phyloP scores from a whole-genome alignment of 1,284 basidiomycete species.

The Kwoniella shivajii region DNA sequence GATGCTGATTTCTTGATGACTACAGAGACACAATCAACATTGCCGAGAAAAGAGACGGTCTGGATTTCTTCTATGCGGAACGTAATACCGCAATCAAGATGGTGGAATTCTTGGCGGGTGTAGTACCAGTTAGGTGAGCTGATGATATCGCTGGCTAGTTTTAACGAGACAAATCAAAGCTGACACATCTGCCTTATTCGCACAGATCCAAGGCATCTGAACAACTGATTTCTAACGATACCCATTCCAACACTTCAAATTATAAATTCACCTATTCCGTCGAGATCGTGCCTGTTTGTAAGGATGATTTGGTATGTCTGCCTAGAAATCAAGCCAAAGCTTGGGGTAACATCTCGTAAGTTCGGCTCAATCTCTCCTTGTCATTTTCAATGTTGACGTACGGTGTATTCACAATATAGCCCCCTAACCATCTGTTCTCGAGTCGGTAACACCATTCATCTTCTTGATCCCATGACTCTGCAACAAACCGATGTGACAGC shows the following conservation, averaged over 20 bases:
- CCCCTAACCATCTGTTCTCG: slow-evolving; percentile 86
- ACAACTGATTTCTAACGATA: slow-evolving; percentile 89
- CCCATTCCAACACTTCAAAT: slow-evolving; percentile 88
- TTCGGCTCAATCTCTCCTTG: neutral
- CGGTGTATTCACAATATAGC: too few relatives aligned
- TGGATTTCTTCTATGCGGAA: slow-evolving; percentile 95
- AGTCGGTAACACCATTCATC: slow-evolving; percentile 86
- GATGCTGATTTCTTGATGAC: slow-evolving; percentile 5
- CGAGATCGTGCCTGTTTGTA: slow-evolving; percentile 95
- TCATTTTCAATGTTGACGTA: too few relatives aligned
- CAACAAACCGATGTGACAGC: slow-evolving; percentile 79
- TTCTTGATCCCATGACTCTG: slow-evolving; percentile 86
- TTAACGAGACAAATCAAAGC: neutral
- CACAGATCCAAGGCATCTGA: slow-evolving; percentile 84
- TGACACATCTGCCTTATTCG: slow-evolving; percentile 1
- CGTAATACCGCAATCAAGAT: slow-evolving; percentile 93
- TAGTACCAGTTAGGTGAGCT: slow-evolving; percentile 81
- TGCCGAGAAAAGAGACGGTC: slow-evolving; percentile 88
- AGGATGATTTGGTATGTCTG: slow-evolving; percentile 93
- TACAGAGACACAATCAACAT: slow-evolving; percentile 92
- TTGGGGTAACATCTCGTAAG: slow-evolving; percentile 76
- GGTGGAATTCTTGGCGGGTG: slow-evolving; percentile 89
- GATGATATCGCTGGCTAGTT: neutral
- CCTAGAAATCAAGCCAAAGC: slow-evolving; percentile 77
- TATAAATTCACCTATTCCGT: slow-evolving; percentile 98